Conservation (phyloP, 805 yeast genomes). For the Teunomyces panamensis region DNA sequence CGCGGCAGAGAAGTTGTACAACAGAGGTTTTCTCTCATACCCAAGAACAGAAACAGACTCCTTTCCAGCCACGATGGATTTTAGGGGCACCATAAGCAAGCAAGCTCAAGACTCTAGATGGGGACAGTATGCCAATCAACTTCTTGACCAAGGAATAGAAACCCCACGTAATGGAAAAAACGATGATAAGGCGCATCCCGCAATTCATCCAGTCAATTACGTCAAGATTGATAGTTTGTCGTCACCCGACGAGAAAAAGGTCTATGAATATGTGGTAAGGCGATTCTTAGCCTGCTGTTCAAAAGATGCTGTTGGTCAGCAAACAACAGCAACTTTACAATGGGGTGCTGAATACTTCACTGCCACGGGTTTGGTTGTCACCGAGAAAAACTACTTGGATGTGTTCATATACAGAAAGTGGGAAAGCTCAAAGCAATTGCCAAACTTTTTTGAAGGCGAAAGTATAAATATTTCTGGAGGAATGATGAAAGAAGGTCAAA, state of each 20-base stretch:
- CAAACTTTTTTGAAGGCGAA: conserved; percentile 59
- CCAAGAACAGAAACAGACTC: conserved; percentile 97
- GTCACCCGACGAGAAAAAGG: conserved; percentile 54
- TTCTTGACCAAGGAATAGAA: conserved; percentile 40
- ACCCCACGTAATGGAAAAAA: conserved; percentile 77
- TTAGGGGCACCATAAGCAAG: conserved; percentile 55
- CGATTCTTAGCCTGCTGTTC: conserved; percentile 92
- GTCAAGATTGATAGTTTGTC: conserved; percentile 28
- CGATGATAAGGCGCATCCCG: conserved; percentile 97
- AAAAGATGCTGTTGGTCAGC: conserved; percentile 78
- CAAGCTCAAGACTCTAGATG: conserved; percentile 58
- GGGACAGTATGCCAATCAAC: conserved; percentile 65
- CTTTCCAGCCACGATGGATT: conserved; percentile 76
- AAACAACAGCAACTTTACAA: conserved; percentile 55
- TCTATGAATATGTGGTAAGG: conserved; percentile 83
- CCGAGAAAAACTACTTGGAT: conserved; percentile 74
- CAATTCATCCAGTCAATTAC: conserved; percentile 82
- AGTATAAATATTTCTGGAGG: conserved; percentile 52
- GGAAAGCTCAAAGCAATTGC: conserved; percentile 65
- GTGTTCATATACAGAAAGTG: conserved; percentile 77
- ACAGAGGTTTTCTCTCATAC: conserved; percentile 82
- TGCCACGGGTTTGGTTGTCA: conserved; percentile 71
- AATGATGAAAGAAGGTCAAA: conserved; percentile 67
- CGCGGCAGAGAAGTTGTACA: conserved; percentile 82
- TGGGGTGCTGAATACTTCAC: conserved; percentile 81